phyloP scores from a whole-genome alignment of 2,329 filamentous ascomycete genomes.

The Phialophora macrospora region DNA sequence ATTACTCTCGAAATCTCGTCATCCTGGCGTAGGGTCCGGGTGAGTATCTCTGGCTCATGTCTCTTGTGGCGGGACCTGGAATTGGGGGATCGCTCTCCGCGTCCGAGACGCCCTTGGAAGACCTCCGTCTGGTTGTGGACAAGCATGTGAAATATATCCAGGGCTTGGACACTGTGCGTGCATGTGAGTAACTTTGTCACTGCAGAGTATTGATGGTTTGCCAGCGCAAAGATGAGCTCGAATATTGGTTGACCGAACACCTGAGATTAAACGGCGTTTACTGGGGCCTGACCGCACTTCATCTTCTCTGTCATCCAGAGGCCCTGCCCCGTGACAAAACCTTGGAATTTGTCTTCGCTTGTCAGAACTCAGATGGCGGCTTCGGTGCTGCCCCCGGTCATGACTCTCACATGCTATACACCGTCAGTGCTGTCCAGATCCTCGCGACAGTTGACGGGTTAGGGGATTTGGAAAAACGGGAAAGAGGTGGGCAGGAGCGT shows the following conservation, averaged over 20 bases:
- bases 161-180: constrained; percentile 79
- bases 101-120: constrained; percentile 43
- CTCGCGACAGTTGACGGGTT: constrained; percentile 84
- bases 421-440: constrained; percentile 92
- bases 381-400: constrained; percentile 94
- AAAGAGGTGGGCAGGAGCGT: constrained; percentile 70
- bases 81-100: constrained; percentile 49
- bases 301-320: constrained; percentile 80
- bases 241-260: constrained; percentile 98
- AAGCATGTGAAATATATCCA: constrained; percentile 92
- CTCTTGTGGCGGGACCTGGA: constrained; percentile 65
- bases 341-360: constrained; percentile 93
- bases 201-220: constrained; percentile 46
- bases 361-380: constrained; percentile 83
- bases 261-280: constrained; percentile 94
- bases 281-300: constrained; percentile 89
- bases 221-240: constrained; percentile 86
- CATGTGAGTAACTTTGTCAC: constrained; percentile 29
- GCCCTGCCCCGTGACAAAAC: constrained; percentile 79
- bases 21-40: neutral
- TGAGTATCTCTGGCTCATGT: constrained; percentile 53
- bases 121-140: constrained; percentile 60
- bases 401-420: constrained; percentile 95
- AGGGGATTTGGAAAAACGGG: constrained; percentile 78
- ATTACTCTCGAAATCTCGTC: neutral